Conservation (phyloP, 2,329 filamentous ascomycete species). For the Penicillium sp. region DNA sequence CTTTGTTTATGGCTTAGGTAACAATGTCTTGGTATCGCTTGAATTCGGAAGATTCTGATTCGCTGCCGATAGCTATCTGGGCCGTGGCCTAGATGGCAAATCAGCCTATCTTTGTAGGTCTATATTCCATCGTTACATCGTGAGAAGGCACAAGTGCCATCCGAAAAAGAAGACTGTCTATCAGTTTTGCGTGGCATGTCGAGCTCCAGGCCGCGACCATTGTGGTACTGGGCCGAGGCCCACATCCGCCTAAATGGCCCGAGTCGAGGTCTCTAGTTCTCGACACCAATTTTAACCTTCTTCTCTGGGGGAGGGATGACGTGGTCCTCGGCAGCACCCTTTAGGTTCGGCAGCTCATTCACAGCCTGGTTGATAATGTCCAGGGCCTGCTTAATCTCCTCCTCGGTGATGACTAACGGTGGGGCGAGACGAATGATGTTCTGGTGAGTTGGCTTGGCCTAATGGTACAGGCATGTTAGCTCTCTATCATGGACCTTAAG, state of each 20-base stretch:
- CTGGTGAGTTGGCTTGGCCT: slow-evolving; percentile 98
- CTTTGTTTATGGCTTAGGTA: neutral
- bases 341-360: slow-evolving; percentile 71
- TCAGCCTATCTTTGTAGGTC: slow-evolving; percentile 4
- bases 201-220: neutral
- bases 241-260: neutral
- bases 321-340: slow-evolving; percentile 56
- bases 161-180: neutral
- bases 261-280: slow-evolving; percentile 46
- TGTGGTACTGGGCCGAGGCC: neutral
- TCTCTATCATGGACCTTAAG: neutral
- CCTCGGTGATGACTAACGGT: slow-evolving; percentile 88
- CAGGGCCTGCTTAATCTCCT: slow-evolving; percentile 76
- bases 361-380: slow-evolving; percentile 79
- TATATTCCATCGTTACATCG: slow-evolving; percentile 18
- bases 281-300: slow-evolving; percentile 60
- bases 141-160: slow-evolving; percentile 4
- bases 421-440: slow-evolving; percentile 99
- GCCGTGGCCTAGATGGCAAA: neutral
- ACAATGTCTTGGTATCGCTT: neutral
- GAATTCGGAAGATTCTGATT: neutral
- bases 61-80: neutral
- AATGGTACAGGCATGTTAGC: slow-evolving; percentile 8
- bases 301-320: slow-evolving; percentile 62
- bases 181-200: neutral